phyloP scores from a whole-genome alignment of 306 rosid genomes.

The Pterocarpus macrocarpus region DNA sequence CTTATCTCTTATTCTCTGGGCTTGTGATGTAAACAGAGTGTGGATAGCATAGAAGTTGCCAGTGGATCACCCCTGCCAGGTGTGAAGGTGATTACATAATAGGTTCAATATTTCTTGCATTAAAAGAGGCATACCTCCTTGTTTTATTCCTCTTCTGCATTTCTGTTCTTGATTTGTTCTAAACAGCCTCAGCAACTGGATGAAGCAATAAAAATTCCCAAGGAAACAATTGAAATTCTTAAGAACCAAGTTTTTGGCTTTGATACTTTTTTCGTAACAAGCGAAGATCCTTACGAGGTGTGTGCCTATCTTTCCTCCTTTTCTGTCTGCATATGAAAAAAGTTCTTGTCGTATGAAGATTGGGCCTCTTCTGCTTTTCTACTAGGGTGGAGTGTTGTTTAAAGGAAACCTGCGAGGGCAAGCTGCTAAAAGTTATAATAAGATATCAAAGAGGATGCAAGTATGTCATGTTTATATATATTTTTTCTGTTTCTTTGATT shows the following conservation, averaged over 20 bases:
- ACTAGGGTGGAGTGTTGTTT: conserved; percentile 91
- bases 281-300: conserved; percentile 98
- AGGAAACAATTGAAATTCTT: conserved; percentile 82
- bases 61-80: conserved; percentile 99
- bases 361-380: conserved; percentile 39
- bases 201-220: conserved; percentile 77
- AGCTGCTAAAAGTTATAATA: conserved; percentile 89
- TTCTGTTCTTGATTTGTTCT: conserved; percentile 40
- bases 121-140: conserved; percentile 41
- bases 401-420: conserved; percentile 95
- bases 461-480: conserved; percentile 48
- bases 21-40: conserved; percentile 64
- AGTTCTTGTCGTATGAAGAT: conserved; percentile 41
- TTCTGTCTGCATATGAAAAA: conserved; percentile 25
- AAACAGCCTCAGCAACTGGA: conserved; percentile 87
- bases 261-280: conserved; percentile 90
- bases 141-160: conserved; percentile 41
- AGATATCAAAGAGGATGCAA: conserved; percentile 84
- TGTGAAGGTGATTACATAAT: conserved; percentile 83
- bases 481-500: conserved; percentile 18
- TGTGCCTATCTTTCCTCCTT: conserved; percentile 42
- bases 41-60: conserved; percentile 73
- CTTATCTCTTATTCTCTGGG: conserved; percentile 46
- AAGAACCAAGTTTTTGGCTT: conserved; percentile 94
- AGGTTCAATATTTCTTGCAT: conserved; percentile 41